Base-by-base conservation (phyloP, 192 early-diverging fungal genomes). In the Chytriomyces hyalinus region DNA sequence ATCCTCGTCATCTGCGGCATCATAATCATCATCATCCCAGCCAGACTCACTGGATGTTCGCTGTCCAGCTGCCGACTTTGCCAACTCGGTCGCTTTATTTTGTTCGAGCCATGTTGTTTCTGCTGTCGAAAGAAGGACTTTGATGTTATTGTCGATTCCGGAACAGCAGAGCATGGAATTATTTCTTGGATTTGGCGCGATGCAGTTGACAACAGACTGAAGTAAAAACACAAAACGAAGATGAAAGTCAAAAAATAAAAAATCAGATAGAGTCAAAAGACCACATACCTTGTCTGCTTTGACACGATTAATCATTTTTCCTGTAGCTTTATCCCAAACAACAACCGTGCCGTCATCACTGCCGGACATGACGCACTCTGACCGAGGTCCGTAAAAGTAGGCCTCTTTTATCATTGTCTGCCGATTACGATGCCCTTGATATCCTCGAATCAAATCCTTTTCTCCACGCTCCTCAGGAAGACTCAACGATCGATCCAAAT, bases 361-460 rank as follows among this genome's bases (percentile, higher is more conserved):
- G 11, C 76, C 76, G 45, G 36, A 47, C 67, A 77, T 70, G 67
- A 77, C 49, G 45, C 11, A 50, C 51, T 77, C 67, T 6, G 65
- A 69, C n/a, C 57, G 45, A 15, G 59, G 43, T n/a, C 76, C 76
- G 22, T 43, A 77, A 49, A 68, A 77, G 67, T 68, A 77, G 4
- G 76, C 76, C 46, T 77, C 76, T 36, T 77, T 77, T 48, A 77
- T 77, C 76, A 77, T 77, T 15, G 76, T 77, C 59, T 68, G 65
- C 44, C 48, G 15, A 49, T 77, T 77, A 24, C 51, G 51, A 57
- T 77, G 76, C 48, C 76, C 76, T 48, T 20, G 7, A 44, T 51
- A 77, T 6, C 22, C 43, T 22, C 20, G 59, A 11, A 70, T 36
- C 7, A 70, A 15, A 53, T 77, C 76, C 26, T 13, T 51, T 44